These are phyloP conservation scores for Aspergillus felis DNA, from an alignment of 2,329 filamentous ascomycete species.

Conservation along the genomic window DNA sequence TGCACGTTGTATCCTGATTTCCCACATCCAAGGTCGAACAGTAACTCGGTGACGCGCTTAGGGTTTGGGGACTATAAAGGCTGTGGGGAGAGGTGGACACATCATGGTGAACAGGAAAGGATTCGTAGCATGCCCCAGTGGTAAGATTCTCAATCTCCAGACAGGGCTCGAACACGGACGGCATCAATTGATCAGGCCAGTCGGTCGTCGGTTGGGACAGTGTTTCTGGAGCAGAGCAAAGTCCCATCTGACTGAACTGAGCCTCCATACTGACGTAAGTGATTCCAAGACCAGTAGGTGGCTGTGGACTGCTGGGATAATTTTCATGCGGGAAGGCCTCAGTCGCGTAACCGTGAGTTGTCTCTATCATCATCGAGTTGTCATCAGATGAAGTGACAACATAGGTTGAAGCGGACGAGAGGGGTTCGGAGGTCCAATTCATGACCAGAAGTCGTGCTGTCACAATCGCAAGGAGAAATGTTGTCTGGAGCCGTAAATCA, in stretches of 20 bases:
- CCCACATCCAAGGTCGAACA: conserved; percentile 16
- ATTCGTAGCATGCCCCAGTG: conserved; percentile 19
- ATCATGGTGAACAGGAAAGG: conserved; percentile 19
- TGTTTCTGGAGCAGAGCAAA: conserved; percentile 14
- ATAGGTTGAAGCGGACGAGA: conserved; percentile 14
- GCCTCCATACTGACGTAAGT: conserved; percentile 23
- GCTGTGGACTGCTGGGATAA: conserved; percentile 15
- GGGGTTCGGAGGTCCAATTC: conserved; percentile 21
- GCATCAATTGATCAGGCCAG: conserved; percentile 21
- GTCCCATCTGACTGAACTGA: conserved; percentile 16
- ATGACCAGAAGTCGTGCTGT: conserved; percentile 13
- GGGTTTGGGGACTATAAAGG: conserved; percentile 19
- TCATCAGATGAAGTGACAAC: conserved; percentile 8
- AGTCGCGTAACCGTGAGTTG: conserved; percentile 21
- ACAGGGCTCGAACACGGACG: conserved; percentile 17
- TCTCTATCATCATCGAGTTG: conserved; percentile 12
- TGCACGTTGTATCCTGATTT: conserved; percentile 9
- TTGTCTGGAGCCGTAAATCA: background rate
- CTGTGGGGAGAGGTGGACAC: conserved; percentile 21
- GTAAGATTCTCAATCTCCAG: conserved; percentile 20
- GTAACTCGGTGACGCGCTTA: conserved; percentile 25
- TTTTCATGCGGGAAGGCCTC: conserved; percentile 12
- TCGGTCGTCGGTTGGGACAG: conserved; percentile 17
- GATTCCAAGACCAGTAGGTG: conserved; percentile 29
- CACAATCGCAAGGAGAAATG: background rate